Base-by-base conservation (phyloP, 805 yeast species). In the Myxozyma kluyveri region DNA sequence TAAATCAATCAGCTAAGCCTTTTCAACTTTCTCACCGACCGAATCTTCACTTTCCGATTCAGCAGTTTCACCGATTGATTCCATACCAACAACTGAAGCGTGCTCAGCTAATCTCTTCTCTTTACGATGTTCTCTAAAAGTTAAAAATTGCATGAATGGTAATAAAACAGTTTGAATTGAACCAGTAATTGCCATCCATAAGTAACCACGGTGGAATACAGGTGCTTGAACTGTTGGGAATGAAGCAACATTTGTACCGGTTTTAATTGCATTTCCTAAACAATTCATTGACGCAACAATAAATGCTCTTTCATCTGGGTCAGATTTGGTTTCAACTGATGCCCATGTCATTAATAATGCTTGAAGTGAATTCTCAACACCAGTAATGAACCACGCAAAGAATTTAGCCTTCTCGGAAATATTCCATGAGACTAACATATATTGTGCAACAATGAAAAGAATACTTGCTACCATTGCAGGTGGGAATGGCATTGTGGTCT, bases 371-470 rank as follows among this genome's bases (percentile, higher is more conserved):
- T 33, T 36, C 18, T 22, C 32, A 14, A 42, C 38, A 7, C 59
- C 59, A 1, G 47, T 24, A 29, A 53, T 44, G 38, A 53, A 55
- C 54, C 73, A 81, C 0, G 82, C 86, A 67, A 78, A 80, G 82
- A 83, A 79, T 61, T 78, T 81, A 3, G 80, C 81, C 7, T 73
- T 61, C 57, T 78, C 79, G 1, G 77, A 71, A 9, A 81, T 77
- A 43, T 76, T 45, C 85, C 85, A 81, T 4, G 73, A 77, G 2
- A 82, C 78, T 47, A 81, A 66, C 38, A 81, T 69, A 12, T 74
- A 67, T 54, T 78, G 77, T 7, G 59, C 36, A 7, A 38, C 17
- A 10, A 27, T 21, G 35, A 36, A 48, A 33, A 55, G 21, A 51
- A 69, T 74, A 9, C 63, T 63, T 32, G 67, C 38, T 0, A 69